Conservation (phyloP, 331 rosid genomes). For the Ulmus americana region DNA sequence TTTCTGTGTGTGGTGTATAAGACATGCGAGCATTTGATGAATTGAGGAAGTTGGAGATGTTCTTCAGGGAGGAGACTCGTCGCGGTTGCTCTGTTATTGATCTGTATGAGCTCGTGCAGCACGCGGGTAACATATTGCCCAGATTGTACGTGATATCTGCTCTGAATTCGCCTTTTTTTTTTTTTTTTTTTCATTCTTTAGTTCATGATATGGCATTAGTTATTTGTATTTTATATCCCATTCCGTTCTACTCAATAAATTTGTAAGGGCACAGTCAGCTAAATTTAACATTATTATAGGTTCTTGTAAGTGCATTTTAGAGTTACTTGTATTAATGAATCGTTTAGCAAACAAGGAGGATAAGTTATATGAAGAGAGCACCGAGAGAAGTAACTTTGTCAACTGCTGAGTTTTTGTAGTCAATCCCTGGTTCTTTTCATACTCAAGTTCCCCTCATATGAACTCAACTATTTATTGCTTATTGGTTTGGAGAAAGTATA, state of each 20-base stretch:
- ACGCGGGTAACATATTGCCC: constrained; percentile 93
- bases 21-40: constrained; percentile 99
- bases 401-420: not conserved
- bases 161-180: not conserved
- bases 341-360: not conserved
- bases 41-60: constrained; percentile 85
- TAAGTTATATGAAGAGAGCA: not conserved
- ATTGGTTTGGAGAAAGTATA: not conserved
- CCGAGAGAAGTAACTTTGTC: not conserved
- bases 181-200: constrained; percentile 4
- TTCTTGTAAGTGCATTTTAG: not conserved
- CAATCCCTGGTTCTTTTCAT: not conserved
- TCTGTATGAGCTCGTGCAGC: constrained; percentile 96
- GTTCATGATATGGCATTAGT: not conserved
- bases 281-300: not conserved
- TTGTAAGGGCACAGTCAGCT: no score
- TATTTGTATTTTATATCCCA: not conserved
- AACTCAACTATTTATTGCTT: not conserved
- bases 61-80: constrained; percentile 95
- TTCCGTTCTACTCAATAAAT: not conserved
- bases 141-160: constrained; percentile 56
- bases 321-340: not conserved
- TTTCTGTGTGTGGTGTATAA: constrained; percentile 29
- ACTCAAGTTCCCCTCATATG: not conserved
- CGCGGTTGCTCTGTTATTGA: constrained; percentile 96